Evolutionary conservation across 2,329 filamentous ascomycete genomes (phyloP).

Genomic region (Colletotrichum sp.): DNA sequence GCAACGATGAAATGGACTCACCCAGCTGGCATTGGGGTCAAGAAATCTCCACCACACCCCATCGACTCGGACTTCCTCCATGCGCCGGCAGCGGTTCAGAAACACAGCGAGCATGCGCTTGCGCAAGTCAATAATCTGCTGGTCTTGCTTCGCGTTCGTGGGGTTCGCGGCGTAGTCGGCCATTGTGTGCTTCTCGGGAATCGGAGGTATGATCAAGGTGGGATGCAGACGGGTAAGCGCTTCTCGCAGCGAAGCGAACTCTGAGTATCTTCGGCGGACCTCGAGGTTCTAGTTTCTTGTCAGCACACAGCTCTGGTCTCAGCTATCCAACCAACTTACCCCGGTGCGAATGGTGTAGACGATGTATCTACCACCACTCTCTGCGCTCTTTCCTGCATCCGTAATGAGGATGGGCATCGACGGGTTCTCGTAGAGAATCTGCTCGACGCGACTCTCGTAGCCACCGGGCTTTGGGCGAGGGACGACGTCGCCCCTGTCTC

Average conservation of each 20-base stretch:
- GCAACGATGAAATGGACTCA: constrained; percentile 44
- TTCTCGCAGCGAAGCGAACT: constrained; percentile 90
- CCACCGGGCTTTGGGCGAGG: constrained; percentile 79
- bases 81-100: constrained; percentile 87
- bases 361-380: constrained; percentile 92
- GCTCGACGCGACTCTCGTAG: constrained; percentile 95
- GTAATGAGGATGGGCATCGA: constrained; percentile 90
- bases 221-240: constrained; percentile 92
- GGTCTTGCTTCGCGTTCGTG: constrained; percentile 96
- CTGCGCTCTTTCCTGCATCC: constrained; percentile 92
- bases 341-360: constrained; percentile 97
- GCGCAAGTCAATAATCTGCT: constrained; percentile 92
- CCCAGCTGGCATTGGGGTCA: constrained; percentile 98
- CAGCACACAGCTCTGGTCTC: background rate
- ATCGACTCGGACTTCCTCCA: constrained; percentile 91
- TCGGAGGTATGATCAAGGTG: constrained; percentile 93
- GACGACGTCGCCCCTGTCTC: constrained; percentile 43
- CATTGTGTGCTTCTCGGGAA: constrained; percentile 98
- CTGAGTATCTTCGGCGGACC: constrained; percentile 93
- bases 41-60: constrained; percentile 98
- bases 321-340: constrained; percentile 55
- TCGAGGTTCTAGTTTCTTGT: constrained; percentile 76
- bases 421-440: constrained; percentile 95
- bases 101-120: constrained; percentile 98
- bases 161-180: constrained; percentile 98